phyloP scores from a whole-genome alignment of 495 filamentous ascomycete genomes.

The Xylaria telfairii region DNA sequence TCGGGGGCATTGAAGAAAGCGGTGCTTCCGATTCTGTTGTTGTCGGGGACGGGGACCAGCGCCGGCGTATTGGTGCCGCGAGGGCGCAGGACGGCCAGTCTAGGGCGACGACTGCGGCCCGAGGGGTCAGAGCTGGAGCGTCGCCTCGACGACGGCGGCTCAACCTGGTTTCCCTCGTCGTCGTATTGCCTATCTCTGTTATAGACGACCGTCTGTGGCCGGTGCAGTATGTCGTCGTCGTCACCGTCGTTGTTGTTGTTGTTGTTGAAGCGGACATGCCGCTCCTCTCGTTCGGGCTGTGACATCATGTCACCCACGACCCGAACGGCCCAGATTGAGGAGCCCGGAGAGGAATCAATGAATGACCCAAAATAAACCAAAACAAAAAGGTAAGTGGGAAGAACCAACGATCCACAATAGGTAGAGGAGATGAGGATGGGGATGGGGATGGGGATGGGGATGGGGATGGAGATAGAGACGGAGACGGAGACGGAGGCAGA shows the following conservation, averaged over 20 bases:
- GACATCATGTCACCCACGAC: neutral
- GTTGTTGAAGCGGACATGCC: slow-evolving; percentile 24
- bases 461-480: too few species aligned
- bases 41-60: slow-evolving; percentile 29
- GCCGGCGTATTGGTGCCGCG: slow-evolving; percentile 27
- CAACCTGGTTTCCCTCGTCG: slow-evolving; percentile 1
- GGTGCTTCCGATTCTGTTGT: slow-evolving; percentile 32
- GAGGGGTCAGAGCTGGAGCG: slow-evolving; percentile 39
- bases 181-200: neutral
- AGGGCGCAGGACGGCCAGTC: slow-evolving; percentile 32
- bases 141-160: slow-evolving; percentile 21
- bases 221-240: slow-evolving; percentile 2
- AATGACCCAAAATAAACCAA: neutral
- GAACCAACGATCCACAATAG: neutral
- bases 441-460: neutral
- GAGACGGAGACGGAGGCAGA: too few species aligned
- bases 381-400: neutral
- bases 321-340: neutral
- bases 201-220: slow-evolving; percentile 14
- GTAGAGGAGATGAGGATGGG: neutral
- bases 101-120: slow-evolving; percentile 31
- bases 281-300: slow-evolving; percentile 20
- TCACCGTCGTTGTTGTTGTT: slow-evolving; percentile 24
- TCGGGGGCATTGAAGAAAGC: slow-evolving; percentile 43
- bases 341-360: neutral